These are phyloP conservation scores for Aschersonia sp. DNA, from an alignment of 2,329 filamentous ascomycete genomes.

Conservation along the genomic window DNA sequence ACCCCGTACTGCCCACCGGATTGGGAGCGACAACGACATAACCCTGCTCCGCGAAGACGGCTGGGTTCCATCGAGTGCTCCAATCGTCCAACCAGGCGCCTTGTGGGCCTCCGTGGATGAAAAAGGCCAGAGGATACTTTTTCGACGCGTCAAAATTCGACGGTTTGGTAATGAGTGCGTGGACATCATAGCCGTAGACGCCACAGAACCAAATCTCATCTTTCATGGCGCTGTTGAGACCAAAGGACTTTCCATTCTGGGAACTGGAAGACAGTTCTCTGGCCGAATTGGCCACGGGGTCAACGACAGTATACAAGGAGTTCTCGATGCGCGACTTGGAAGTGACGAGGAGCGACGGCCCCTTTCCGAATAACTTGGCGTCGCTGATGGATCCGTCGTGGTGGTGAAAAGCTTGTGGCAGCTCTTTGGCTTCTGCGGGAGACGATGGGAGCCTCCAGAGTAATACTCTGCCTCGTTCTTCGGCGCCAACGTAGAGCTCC, in stretches of 20 bases:
- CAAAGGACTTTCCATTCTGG: slow-evolving; percentile 50
- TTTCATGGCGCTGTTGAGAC: slow-evolving; percentile 48
- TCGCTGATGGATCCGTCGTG: slow-evolving; percentile 39
- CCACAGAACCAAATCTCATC: slow-evolving; percentile 58
- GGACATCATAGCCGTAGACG: slow-evolving; percentile 48
- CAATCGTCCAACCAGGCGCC: slow-evolving; percentile 62
- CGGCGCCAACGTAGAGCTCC: slow-evolving; percentile 58
- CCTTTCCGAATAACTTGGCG: slow-evolving; percentile 34
- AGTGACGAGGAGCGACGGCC: slow-evolving; percentile 43
- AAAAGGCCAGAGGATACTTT: slow-evolving; percentile 65
- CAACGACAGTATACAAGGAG: slow-evolving; percentile 50
- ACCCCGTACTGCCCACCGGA: slow-evolving; percentile 71
- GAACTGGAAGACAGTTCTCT: slow-evolving; percentile 47
- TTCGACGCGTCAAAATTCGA: slow-evolving; percentile 53
- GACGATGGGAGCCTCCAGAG: slow-evolving; percentile 48
- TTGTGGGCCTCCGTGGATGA: slow-evolving; percentile 77
- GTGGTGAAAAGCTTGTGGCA: slow-evolving; percentile 34
- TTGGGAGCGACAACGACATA: slow-evolving; percentile 75
- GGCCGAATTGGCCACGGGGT: slow-evolving; percentile 23
- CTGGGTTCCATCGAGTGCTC: slow-evolving; percentile 77
- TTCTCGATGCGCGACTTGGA: slow-evolving; percentile 59
- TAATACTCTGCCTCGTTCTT: slow-evolving; percentile 48
- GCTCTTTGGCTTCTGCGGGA: slow-evolving; percentile 29
- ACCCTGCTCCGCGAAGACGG: slow-evolving; percentile 75
- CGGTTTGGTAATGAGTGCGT: slow-evolving; percentile 53